A percentile compares a stretch with the other conserved stretches of the same genome.
Conservation (phyloP, 2,329 filamentous ascomycete species). For the Ploettnerulaceae sp. region DNA sequence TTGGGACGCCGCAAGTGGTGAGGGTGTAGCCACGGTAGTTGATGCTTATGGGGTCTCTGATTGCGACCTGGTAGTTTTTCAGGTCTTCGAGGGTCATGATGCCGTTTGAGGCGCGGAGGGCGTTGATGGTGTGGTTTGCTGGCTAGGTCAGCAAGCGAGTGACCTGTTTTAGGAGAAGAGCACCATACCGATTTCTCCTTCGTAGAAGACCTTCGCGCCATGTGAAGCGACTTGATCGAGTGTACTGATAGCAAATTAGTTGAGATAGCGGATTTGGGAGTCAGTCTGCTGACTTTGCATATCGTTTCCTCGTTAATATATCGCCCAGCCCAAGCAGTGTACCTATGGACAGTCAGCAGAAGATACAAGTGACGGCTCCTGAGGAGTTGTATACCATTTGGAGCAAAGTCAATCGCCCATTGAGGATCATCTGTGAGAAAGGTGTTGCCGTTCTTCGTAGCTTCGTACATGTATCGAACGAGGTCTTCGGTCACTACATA, state of each 20-base stretch:
- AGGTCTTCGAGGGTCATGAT: conserved; percentile 66
- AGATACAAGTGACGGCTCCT: neutral
- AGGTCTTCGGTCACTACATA: conserved; percentile 62
- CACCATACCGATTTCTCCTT: conserved; percentile 45
- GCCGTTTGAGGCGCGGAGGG: conserved; percentile 53
- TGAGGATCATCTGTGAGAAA: conserved; percentile 57
- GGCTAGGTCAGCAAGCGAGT: conserved; percentile 3
- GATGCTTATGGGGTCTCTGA: conserved; percentile 58
- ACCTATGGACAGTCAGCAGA: conserved; percentile 31
- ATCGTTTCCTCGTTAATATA: conserved; percentile 59
- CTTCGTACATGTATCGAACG: conserved; percentile 63
- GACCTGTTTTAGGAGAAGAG: neutral
- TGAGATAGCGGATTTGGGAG: neutral
- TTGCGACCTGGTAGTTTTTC: conserved; percentile 58
- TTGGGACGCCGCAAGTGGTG: conserved; percentile 65
- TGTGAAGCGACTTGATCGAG: conserved; percentile 56
- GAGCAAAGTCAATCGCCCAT: conserved; percentile 67
- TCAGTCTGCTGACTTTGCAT: conserved; percentile 44
- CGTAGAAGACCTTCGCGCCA: conserved; percentile 59
- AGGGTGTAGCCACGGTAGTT: conserved; percentile 68
- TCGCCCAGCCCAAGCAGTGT: conserved; percentile 55
- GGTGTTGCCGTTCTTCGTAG: conserved; percentile 41
- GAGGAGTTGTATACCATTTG: conserved; percentile 44
- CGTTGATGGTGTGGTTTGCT: conserved; percentile 55
- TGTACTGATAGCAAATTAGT: conserved; percentile 37